Conservation (phyloP, 2,329 filamentous ascomycete genomes). For the Metarhizium album region DNA sequence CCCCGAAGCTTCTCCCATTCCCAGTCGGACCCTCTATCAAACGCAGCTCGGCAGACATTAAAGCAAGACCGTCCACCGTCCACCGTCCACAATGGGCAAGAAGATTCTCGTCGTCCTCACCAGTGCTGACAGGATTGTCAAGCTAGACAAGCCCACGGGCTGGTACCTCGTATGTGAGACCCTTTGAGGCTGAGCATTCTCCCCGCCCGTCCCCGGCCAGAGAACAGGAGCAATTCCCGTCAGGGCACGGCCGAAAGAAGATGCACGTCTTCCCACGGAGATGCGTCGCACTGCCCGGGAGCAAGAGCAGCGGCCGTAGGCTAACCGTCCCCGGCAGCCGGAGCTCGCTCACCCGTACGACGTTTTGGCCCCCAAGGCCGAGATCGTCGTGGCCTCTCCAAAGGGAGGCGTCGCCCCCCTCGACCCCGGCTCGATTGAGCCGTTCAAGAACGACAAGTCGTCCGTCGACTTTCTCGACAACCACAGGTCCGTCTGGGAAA, state of each 20-base stretch:
- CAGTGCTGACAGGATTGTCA: slow-evolving; percentile 41
- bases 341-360: slow-evolving; percentile 57
- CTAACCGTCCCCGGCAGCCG: slow-evolving; percentile 24
- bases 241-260: background rate
- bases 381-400: slow-evolving; percentile 50
- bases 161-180: slow-evolving; percentile 52
- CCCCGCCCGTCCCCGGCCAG: background rate
- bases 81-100: slow-evolving; percentile 36
- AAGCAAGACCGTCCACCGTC: background rate
- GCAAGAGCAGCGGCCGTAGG: background rate
- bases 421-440: slow-evolving; percentile 46
- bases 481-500: slow-evolving; percentile 50
- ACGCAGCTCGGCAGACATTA: background rate
- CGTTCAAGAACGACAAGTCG: slow-evolving; percentile 41
- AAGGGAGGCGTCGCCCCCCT: slow-evolving; percentile 51
- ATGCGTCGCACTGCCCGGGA: background rate
- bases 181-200: background rate
- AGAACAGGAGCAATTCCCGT: background rate
- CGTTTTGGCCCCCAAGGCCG: slow-evolving; percentile 40
- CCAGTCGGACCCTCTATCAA: background rate
- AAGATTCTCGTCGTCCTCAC: slow-evolving; percentile 64
- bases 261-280: background rate
- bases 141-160: slow-evolving; percentile 47
- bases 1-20: no score
- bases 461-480: slow-evolving; percentile 43